Evolutionary conservation across 306 rosid species (phyloP).

Genomic region (Echinosophora koreensis): DNA sequence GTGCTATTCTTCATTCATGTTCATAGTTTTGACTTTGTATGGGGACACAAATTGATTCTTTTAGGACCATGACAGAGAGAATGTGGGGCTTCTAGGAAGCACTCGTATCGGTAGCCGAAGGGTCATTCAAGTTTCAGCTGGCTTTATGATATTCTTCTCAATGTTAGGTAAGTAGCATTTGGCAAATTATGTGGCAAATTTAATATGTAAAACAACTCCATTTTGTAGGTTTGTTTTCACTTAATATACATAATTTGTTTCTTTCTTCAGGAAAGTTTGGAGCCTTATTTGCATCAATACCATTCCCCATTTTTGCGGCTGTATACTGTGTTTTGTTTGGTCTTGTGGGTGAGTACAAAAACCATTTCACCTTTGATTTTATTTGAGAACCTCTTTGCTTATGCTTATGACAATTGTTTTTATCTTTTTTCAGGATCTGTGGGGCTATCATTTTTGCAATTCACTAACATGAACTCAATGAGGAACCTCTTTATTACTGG

Average conservation of each 20-base stretch:
- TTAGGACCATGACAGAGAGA: constrained; percentile 68
- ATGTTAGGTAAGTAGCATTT: constrained; percentile 67
- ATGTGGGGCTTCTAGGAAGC: constrained; percentile 95
- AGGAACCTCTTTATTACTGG: constrained; percentile 91
- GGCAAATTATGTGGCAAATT: background rate
- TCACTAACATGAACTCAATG: constrained; percentile 98
- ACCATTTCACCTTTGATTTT: background rate
- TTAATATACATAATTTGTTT: constrained; percentile 22
- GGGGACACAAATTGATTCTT: constrained; percentile 31
- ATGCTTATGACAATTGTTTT: constrained; percentile 29
- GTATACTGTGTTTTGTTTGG: constrained; percentile 92
- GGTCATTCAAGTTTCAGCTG: constrained; percentile 95
- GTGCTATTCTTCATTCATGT: constrained; percentile 36
- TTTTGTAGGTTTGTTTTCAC: background rate
- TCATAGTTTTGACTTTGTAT: constrained; percentile 3
- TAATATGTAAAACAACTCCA: constrained; percentile 22
- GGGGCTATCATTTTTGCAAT: constrained; percentile 95
- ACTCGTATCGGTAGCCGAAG: constrained; percentile 94
- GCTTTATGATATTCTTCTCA: constrained; percentile 97
- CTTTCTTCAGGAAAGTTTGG: constrained; percentile 86
- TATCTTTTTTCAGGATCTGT: constrained; percentile 77
- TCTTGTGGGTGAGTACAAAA: constrained; percentile 73
- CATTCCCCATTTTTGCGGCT: constrained; percentile 93
- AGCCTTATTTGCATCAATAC: constrained; percentile 94
- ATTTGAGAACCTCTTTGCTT: background rate